Evolutionary conservation across 2,329 filamentous ascomycete genomes (phyloP).

Genomic region (Ceratocystis alfenasii): DNA sequence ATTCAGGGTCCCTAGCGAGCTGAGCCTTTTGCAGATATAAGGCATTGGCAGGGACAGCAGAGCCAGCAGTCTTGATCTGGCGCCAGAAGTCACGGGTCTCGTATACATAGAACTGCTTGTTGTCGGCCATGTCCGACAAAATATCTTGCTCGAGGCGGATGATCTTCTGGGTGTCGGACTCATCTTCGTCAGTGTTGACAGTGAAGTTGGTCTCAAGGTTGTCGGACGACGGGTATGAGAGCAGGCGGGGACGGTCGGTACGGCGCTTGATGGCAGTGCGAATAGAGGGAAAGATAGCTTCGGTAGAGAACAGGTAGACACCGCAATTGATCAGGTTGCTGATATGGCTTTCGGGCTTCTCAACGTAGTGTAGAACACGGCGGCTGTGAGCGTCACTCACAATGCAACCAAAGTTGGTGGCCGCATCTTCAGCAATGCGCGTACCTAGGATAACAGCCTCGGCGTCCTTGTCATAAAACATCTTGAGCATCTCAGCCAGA

Average conservation of each 20-base stretch:
- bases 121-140: slow-evolving; percentile 86
- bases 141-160: slow-evolving; percentile 96
- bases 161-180: slow-evolving; percentile 70
- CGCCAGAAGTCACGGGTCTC: slow-evolving; percentile 99
- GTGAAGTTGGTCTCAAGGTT: slow-evolving; percentile 63
- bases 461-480: slow-evolving; percentile 89
- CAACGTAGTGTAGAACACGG: slow-evolving; percentile 95
- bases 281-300: slow-evolving; percentile 94
- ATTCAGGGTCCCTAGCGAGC: slow-evolving; percentile 54
- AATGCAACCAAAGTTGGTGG: slow-evolving; percentile 95
- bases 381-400: slow-evolving; percentile 88
- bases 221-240: slow-evolving; percentile 93
- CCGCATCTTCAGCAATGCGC: slow-evolving; percentile 77
- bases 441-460: slow-evolving; percentile 95
- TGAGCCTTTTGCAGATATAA: slow-evolving; percentile 88
- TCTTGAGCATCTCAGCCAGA: slow-evolving; percentile 82
- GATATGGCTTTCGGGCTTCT: slow-evolving; percentile 96
- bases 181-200: slow-evolving; percentile 53
- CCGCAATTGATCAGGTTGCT: slow-evolving; percentile 99
- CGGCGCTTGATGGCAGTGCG: slow-evolving; percentile 89
- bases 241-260: slow-evolving; percentile 75
- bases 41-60: slow-evolving; percentile 90
- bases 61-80: slow-evolving; percentile 98
- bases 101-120: slow-evolving; percentile 94
- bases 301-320: slow-evolving; percentile 92